Conservation (phyloP, 805 yeast genomes). For the Candida adriatica region DNA sequence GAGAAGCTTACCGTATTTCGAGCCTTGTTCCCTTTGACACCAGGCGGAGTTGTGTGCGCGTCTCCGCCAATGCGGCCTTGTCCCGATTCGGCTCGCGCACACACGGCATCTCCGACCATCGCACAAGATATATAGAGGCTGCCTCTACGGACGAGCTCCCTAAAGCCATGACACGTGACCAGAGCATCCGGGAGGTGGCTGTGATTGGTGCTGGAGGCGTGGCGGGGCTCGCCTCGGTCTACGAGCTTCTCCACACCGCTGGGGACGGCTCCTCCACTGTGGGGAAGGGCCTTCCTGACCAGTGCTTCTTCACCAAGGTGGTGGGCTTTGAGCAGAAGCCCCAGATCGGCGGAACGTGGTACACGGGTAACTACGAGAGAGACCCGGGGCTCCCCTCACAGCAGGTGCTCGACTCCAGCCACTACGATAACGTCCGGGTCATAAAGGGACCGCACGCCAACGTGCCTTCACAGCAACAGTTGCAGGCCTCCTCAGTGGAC, state of each 20-base stretch:
- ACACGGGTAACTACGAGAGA: constrained; percentile 16
- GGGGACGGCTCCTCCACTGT: constrained; percentile 20
- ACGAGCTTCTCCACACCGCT: constrained; percentile 27
- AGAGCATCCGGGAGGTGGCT: constrained; percentile 26
- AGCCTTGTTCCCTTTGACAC: too few relatives aligned
- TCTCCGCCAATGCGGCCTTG: too few relatives aligned
- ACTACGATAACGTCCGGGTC: constrained; percentile 28
- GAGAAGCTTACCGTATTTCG: too few relatives aligned
- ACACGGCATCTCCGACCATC: too few relatives aligned
- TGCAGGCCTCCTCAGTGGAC: constrained; percentile 16
- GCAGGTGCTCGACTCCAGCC: constrained; percentile 26
- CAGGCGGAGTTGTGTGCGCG: too few relatives aligned
- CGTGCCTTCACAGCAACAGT: constrained; percentile 12
- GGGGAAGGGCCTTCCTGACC: constrained; percentile 9
- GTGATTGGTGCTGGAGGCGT: constrained; percentile 36
- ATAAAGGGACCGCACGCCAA: constrained; percentile 18
- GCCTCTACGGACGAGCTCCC: too few relatives aligned
- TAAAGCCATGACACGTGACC: background rate
- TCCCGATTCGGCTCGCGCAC: too few relatives aligned
- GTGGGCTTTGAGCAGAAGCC: constrained; percentile 39
- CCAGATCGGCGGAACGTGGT: constrained; percentile 42
- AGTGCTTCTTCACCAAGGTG: constrained; percentile 24
- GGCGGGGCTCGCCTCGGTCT: constrained; percentile 31
- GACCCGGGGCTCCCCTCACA: constrained; percentile 24
- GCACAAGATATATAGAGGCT: too few relatives aligned